A percentile compares a stretch with the other conserved stretches of the same genome.
Conservation (phyloP, 1,284 basidiomycete species). For the Laetiporus sulphureus region DNA sequence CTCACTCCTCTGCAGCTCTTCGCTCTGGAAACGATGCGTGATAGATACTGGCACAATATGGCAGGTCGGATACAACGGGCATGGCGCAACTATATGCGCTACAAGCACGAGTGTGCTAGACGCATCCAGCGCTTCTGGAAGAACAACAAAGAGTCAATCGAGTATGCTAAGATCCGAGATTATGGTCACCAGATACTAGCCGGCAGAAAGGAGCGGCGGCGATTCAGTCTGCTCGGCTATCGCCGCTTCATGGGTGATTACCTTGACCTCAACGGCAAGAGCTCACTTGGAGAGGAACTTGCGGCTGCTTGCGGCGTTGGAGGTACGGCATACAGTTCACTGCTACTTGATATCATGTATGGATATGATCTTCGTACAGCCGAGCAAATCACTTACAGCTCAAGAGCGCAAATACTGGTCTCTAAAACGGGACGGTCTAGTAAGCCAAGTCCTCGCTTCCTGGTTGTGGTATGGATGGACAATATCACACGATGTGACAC, state of each 20-base stretch:
- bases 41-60: slow-evolving; percentile 99
- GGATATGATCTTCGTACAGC: slow-evolving; percentile 27
- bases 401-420: slow-evolving; percentile 80
- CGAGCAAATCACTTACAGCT: slow-evolving; percentile 84
- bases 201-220: slow-evolving; percentile 87
- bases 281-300: slow-evolving; percentile 77
- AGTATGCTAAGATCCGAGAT: slow-evolving; percentile 85
- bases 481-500: neutral
- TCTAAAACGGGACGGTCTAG: slow-evolving; percentile 87
- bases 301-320: slow-evolving; percentile 70
- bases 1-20: slow-evolving; percentile 61
- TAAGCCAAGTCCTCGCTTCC: slow-evolving; percentile 87
- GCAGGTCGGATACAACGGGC: slow-evolving; percentile 94
- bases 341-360: neutral
- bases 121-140: slow-evolving; percentile 99
- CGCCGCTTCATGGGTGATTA: slow-evolving; percentile 97
- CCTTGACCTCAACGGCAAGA: slow-evolving; percentile 82
- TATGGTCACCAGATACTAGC: slow-evolving; percentile 92
- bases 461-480: slow-evolving; percentile 67
- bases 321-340: slow-evolving; percentile 38
- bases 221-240: slow-evolving; percentile 92
- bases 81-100: slow-evolving; percentile 92
- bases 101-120: slow-evolving; percentile 91
- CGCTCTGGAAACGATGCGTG: slow-evolving; percentile 97
- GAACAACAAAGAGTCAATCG: slow-evolving; percentile 92